Evolutionary conservation across 1,139 yeast species (phyloP).

Genomic region (Taphrina flavorubra): DNA sequence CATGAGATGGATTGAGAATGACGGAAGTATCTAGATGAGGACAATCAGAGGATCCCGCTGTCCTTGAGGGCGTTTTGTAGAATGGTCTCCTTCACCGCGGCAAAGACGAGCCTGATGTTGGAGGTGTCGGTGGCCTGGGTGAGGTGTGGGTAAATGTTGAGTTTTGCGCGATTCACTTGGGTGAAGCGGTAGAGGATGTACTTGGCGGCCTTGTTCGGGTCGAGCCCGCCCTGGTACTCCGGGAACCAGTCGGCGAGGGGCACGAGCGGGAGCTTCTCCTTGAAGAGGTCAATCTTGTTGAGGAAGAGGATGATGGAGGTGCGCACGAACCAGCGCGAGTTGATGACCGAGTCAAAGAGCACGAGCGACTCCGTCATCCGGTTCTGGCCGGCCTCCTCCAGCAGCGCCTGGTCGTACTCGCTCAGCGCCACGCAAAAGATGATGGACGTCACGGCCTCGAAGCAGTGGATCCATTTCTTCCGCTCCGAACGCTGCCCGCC

Average conservation of each 20-base stretch:
- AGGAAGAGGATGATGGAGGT: slow-evolving; percentile 89
- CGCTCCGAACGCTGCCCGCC: slow-evolving; percentile 97
- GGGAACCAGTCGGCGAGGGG: slow-evolving; percentile 75
- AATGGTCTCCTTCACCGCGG: slow-evolving; percentile 91
- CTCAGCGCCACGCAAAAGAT: slow-evolving; percentile 89
- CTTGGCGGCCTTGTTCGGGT: slow-evolving; percentile 66
- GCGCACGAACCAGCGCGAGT: slow-evolving; percentile 80
- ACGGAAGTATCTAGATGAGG: too few relatives aligned
- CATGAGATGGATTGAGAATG: not conserved
- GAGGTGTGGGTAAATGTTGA: slow-evolving; percentile 77
- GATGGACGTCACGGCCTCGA: slow-evolving; percentile 88
- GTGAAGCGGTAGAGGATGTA: slow-evolving; percentile 71
- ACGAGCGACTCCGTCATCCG: slow-evolving; percentile 89
- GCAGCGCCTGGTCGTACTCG: slow-evolving; percentile 88
- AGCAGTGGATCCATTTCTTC: slow-evolving; percentile 94
- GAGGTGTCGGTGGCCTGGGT: slow-evolving; percentile 96
- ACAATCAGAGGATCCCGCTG: slow-evolving; percentile 64
- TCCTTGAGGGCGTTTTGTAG: slow-evolving; percentile 79
- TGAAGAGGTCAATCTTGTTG: slow-evolving; percentile 84
- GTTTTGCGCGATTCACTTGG: slow-evolving; percentile 61
- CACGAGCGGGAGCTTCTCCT: slow-evolving; percentile 67
- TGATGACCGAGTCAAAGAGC: slow-evolving; percentile 81
- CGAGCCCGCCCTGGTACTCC: slow-evolving; percentile 58
- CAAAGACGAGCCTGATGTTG: slow-evolving; percentile 53
- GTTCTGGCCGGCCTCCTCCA: slow-evolving; percentile 79